Percentiles rank a stretch among this genome's conserved stretches.
phyloP scores from a whole-genome alignment of 208 protist genomes.

The Acanthamoeba healyi region DNA sequence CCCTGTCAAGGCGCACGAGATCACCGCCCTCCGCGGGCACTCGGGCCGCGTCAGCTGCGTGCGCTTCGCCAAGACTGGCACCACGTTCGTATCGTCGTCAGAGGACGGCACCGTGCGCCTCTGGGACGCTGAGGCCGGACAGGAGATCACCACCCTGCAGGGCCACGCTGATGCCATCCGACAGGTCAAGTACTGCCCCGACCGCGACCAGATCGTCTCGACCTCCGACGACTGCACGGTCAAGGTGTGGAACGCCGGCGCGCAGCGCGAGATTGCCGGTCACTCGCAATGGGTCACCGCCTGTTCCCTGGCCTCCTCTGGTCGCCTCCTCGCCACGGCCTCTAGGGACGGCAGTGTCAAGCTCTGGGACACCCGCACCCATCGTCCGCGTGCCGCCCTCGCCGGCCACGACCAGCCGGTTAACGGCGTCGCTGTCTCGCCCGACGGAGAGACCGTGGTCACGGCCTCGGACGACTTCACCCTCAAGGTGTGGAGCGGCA shows the following conservation, averaged over 20 bases:
- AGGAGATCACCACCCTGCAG: constrained; percentile 70
- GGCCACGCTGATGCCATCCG: constrained; percentile 81
- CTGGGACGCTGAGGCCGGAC: constrained; percentile 73
- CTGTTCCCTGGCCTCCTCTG: not conserved
- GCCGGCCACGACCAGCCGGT: constrained; percentile 3
- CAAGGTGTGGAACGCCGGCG: constrained; percentile 63
- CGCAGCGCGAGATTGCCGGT: constrained; percentile 50
- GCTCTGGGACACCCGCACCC: constrained; percentile 54
- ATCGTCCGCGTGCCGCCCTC: not conserved
- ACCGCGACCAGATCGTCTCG: constrained; percentile 56
- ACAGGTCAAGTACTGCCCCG: constrained; percentile 37
- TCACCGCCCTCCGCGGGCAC: constrained; percentile 77
- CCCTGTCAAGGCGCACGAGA: not conserved
- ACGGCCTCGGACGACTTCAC: constrained; percentile 59
- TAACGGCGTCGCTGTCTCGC: constrained; percentile 43
- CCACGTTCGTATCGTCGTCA: constrained; percentile 48
- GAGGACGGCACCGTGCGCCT: constrained; percentile 76
- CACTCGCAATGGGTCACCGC: constrained; percentile 54
- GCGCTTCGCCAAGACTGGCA: not conserved
- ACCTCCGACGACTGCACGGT: constrained; percentile 68
- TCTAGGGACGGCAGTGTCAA: constrained; percentile 56
- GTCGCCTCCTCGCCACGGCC: not conserved
- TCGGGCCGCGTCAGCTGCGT: constrained; percentile 77
- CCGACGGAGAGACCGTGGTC: constrained; percentile 12
- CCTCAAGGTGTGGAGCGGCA: constrained; percentile 25